These are phyloP conservation scores for Diplodia intermedia DNA, from an alignment of 2,329 filamentous ascomycete species.

Conservation along the genomic window DNA sequence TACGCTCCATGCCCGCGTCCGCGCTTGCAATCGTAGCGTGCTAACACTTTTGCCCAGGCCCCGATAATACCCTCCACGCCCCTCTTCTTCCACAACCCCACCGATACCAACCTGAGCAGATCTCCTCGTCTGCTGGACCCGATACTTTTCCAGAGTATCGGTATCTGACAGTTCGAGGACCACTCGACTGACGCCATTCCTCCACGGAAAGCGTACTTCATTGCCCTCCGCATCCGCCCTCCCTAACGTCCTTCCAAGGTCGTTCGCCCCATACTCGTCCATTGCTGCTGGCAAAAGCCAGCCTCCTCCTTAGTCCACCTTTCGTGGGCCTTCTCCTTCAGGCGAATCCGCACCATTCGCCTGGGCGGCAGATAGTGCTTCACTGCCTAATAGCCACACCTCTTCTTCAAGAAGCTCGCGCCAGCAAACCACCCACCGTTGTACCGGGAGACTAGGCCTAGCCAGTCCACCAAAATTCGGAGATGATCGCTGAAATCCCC, in stretches of 20 bases:
- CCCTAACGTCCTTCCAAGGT: conserved; percentile 83
- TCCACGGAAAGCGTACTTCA: conserved; percentile 79
- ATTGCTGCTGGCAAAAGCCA: conserved; percentile 89
- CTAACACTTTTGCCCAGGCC: conserved; percentile 56
- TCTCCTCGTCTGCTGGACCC: conserved; percentile 80
- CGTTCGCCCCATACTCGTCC: conserved; percentile 56
- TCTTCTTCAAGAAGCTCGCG: neutral
- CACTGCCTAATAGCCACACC: conserved; percentile 56
- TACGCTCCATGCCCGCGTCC: conserved; percentile 57
- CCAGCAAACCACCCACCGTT: neutral
- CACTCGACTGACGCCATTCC: conserved; percentile 80
- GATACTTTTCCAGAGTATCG: conserved; percentile 86
- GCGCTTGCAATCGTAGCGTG: neutral
- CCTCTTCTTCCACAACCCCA: conserved; percentile 40
- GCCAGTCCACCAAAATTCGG: conserved; percentile 46
- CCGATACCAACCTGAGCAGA: conserved; percentile 57
- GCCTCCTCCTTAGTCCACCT: conserved; percentile 67
- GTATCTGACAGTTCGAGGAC: conserved; percentile 74
- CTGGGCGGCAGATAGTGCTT: conserved; percentile 98
- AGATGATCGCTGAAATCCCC: conserved; percentile 88
- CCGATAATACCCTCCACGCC: conserved; percentile 68
- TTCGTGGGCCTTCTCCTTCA: conserved; percentile 94
- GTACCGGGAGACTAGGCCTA: conserved; percentile 16
- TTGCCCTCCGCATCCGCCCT: conserved; percentile 82
- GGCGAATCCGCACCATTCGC: conserved; percentile 90